phyloP scores from a whole-genome alignment of 2,329 filamentous ascomycete genomes.

The Penicillium paneum region DNA sequence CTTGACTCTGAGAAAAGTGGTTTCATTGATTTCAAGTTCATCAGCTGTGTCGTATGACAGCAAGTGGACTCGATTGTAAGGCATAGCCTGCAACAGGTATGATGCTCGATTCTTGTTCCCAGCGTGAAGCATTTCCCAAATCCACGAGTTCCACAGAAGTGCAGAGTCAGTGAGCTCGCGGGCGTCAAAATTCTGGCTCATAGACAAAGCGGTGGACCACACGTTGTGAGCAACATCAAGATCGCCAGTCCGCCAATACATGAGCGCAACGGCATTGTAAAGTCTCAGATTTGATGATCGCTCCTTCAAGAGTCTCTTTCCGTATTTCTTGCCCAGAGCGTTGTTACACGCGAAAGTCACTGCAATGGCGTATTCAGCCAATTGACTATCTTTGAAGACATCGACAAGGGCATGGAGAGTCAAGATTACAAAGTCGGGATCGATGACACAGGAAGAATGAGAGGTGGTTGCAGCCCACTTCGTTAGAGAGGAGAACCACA shows the following conservation, averaged over 20 bases:
- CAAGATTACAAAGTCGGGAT: slow-evolving; percentile 50
- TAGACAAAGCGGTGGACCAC: slow-evolving; percentile 63
- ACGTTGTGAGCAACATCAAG: slow-evolving; percentile 60
- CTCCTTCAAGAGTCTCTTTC: slow-evolving; percentile 70
- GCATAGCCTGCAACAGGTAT: slow-evolving; percentile 41
- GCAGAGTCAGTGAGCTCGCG: slow-evolving; percentile 38
- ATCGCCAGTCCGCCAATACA: slow-evolving; percentile 62
- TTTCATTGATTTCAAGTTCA: slow-evolving; percentile 24
- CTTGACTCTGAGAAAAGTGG: slow-evolving; percentile 38
- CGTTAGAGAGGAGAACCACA: slow-evolving; percentile 48
- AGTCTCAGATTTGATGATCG: slow-evolving; percentile 62
- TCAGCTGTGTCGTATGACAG: slow-evolving; percentile 18
- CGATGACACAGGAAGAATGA: slow-evolving; percentile 34
- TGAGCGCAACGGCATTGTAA: slow-evolving; percentile 75
- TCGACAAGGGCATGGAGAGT: slow-evolving; percentile 58
- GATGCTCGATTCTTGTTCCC: slow-evolving; percentile 38
- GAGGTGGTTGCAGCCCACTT: slow-evolving; percentile 29
- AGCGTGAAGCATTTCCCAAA: slow-evolving; percentile 63
- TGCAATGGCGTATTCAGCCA: slow-evolving; percentile 69
- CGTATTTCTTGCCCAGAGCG: slow-evolving; percentile 61
- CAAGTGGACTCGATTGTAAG: slow-evolving; percentile 36
- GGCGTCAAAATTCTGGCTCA: slow-evolving; percentile 46
- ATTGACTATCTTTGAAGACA: slow-evolving; percentile 42
- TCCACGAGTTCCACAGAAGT: slow-evolving; percentile 60
- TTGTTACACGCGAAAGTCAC: slow-evolving; percentile 60